A percentile compares a stretch with the other conserved stretches of the same genome.
These are phyloP conservation scores for Aspergillus bridgeri DNA, from an alignment of 495 filamentous ascomycete species.

Conservation along the genomic window DNA sequence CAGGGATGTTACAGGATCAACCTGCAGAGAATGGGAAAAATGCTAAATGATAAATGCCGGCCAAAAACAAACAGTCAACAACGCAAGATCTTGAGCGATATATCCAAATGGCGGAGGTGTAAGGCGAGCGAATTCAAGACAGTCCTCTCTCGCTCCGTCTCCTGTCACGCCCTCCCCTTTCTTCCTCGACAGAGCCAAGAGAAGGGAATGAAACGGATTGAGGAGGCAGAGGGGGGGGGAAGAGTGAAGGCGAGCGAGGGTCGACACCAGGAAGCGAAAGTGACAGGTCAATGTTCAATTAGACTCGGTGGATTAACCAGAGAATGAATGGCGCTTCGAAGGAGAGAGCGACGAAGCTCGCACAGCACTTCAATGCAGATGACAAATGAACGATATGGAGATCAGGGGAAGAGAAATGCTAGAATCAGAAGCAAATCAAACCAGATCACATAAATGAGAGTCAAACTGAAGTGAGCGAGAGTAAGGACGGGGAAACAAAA, in stretches of 20 bases:
- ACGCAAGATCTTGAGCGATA: neutral
- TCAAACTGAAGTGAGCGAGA: neutral
- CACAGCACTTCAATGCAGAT: neutral
- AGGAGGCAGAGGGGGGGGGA: slow-evolving; percentile 1
- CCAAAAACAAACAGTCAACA: slow-evolving; percentile 1
- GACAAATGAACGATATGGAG: neutral
- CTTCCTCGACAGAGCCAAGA: neutral
- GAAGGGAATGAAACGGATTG: slow-evolving; percentile 2
- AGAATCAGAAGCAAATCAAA: neutral
- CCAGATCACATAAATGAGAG: neutral
- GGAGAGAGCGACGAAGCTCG: neutral
- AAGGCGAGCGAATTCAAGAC: neutral
- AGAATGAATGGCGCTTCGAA: neutral
- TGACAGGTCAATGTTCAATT: neutral
- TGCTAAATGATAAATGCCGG: neutral
- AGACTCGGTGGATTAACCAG: neutral
- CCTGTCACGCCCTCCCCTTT: neutral
- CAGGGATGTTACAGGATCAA: slow-evolving; percentile 24
- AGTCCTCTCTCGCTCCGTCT: slow-evolving; percentile 4
- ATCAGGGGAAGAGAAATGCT: neutral
- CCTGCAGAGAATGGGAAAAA: slow-evolving; percentile 18
- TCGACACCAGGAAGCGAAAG: neutral
- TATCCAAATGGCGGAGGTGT: slow-evolving; percentile 4
- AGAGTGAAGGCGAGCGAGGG: neutral
- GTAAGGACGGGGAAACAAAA: neutral